These are phyloP conservation scores for Trichophyton benhamiae DNA, from an alignment of 2,329 filamentous ascomycete genomes.

Conservation along the genomic window DNA sequence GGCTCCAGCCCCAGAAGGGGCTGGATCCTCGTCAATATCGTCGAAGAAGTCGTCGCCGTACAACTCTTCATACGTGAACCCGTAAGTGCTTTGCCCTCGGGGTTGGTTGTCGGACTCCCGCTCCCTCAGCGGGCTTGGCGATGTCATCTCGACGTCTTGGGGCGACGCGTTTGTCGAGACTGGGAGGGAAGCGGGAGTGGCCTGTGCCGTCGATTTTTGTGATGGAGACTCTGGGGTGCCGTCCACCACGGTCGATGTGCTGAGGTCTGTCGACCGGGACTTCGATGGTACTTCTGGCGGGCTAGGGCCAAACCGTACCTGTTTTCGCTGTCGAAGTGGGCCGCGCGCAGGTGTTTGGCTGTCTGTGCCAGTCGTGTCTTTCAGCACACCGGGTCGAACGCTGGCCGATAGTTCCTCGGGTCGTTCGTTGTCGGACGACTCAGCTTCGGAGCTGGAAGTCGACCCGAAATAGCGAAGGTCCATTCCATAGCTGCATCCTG, in stretches of 20 bases:
- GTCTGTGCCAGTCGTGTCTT: not conserved
- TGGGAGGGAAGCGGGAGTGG: not conserved
- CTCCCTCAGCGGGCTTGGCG: not conserved
- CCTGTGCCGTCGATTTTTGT: not conserved
- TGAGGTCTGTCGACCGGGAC: not conserved
- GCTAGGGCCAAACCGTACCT: conserved; percentile 25
- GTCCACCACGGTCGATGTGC: not conserved
- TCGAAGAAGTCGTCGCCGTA: conserved; percentile 15
- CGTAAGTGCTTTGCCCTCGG: conserved; percentile 16
- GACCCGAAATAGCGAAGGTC: conserved; percentile 28
- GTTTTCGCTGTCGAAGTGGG: conserved; percentile 18
- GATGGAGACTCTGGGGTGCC: not conserved
- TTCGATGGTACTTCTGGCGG: conserved; percentile 26
- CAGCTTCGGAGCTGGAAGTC: conserved; percentile 23
- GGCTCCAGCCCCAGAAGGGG: not conserved
- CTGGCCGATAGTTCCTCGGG: not conserved
- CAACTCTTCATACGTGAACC: conserved; percentile 22
- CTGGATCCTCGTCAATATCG: conserved; percentile 8
- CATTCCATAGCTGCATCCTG: conserved; percentile 31
- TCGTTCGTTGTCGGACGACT: conserved; percentile 12
- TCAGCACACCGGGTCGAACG: conserved; percentile 1
- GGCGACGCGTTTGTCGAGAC: not conserved
- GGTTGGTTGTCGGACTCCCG: conserved; percentile 1
- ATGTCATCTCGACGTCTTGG: conserved; percentile 5
- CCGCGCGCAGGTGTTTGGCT: conserved; percentile 4